These are phyloP conservation scores for Tolypocladium sp. DNA, from an alignment of 2,329 filamentous ascomycete genomes.

Conservation along the genomic window DNA sequence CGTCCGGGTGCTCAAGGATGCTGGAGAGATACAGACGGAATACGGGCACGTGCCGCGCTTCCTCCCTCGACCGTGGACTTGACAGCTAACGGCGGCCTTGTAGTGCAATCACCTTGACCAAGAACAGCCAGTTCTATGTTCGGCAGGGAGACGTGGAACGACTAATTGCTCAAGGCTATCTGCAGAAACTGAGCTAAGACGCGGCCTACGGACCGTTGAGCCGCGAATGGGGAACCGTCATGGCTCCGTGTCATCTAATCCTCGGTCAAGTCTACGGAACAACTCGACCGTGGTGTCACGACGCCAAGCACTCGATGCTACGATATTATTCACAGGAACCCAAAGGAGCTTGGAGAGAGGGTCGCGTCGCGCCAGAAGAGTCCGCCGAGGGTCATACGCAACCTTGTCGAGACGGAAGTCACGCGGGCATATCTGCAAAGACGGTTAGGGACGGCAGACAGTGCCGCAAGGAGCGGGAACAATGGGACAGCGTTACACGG, in stretches of 20 bases:
- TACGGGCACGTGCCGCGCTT: conserved; percentile 64
- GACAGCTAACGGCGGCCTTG: conserved; percentile 11
- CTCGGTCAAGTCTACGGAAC: neutral
- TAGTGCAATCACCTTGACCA: conserved; percentile 90
- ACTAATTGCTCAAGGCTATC: conserved; percentile 86
- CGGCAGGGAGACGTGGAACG: conserved; percentile 92
- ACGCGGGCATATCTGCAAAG: neutral
- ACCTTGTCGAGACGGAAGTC: neutral
- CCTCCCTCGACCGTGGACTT: neutral
- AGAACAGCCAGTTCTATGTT: conserved; percentile 97
- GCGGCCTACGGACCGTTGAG: neutral
- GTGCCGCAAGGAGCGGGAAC: neutral
- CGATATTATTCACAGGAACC: neutral
- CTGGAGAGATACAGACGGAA: conserved; percentile 97
- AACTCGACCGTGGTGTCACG: neutral
- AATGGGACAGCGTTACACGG: neutral
- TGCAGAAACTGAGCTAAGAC: conserved; percentile 66
- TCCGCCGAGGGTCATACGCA: neutral
- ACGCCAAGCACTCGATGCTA: neutral
- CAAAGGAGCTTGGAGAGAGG: neutral
- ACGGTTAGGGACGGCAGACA: neutral
- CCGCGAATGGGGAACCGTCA: neutral
- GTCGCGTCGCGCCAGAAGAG: neutral
- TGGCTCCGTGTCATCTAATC: neutral
- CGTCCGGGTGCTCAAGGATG: conserved; percentile 90